Conservation (phyloP, 352 stramenopile species). For the Saprolegnia diclina region DNA sequence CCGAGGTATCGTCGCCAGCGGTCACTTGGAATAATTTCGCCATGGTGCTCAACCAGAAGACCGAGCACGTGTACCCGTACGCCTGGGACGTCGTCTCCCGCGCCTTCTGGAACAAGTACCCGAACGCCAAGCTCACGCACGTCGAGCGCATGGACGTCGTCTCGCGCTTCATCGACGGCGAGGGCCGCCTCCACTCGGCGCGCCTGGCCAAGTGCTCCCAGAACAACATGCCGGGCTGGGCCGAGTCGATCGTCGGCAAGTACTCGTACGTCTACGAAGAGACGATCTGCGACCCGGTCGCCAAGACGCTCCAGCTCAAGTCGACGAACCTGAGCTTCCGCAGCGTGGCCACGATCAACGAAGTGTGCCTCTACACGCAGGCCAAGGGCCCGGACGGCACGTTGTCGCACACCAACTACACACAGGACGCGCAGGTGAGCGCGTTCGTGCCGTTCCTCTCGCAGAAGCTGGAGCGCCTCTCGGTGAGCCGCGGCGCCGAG, state of each 20-base stretch:
- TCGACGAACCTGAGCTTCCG: conserved; percentile 78
- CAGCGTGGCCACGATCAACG: conserved; percentile 68
- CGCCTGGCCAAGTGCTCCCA: conserved; percentile 73
- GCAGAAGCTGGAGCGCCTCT: conserved; percentile 79
- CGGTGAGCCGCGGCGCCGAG: conserved; percentile 57
- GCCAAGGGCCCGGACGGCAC: conserved; percentile 49
- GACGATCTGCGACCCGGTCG: conserved; percentile 61
- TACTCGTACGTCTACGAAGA: conserved; percentile 80
- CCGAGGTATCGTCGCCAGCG: background rate
- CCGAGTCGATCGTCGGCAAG: conserved; percentile 52
- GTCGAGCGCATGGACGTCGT: conserved; percentile 81
- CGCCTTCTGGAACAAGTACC: conserved; percentile 88
- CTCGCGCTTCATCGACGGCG: conserved; percentile 56
- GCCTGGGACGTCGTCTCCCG: conserved; percentile 78
- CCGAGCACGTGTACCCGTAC: conserved; percentile 72
- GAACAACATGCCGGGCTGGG: conserved; percentile 67
- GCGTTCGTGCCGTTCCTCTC: conserved; percentile 76
- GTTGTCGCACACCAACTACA: conserved; percentile 38
- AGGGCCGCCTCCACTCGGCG: conserved; percentile 58
- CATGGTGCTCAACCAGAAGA: conserved; percentile 78
- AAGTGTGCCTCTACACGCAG: conserved; percentile 79
- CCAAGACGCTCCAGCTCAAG: conserved; percentile 64
- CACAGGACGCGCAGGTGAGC: conserved; percentile 66
- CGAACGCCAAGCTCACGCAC: conserved; percentile 66
- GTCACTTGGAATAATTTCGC: background rate